Percentiles rank a stretch among this genome's conserved stretches.
These are phyloP conservation scores for Knoxdaviesia capensis DNA, from an alignment of 2,329 filamentous ascomycete species.

Conservation along the genomic window DNA sequence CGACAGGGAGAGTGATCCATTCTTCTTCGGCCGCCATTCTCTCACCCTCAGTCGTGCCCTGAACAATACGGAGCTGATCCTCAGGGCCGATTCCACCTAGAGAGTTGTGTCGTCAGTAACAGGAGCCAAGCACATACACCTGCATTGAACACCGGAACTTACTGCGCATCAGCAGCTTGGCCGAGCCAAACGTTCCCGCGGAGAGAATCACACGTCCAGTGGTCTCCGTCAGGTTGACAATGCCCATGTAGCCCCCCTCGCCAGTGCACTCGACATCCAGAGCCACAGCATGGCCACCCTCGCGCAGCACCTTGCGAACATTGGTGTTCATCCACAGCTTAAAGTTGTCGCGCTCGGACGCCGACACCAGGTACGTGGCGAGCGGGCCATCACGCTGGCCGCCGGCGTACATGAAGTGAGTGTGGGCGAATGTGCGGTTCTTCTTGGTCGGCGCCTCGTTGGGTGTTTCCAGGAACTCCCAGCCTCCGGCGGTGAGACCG, in stretches of 20 bases:
- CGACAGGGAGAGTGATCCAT: slow-evolving; percentile 39
- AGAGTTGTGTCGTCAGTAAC: slow-evolving; percentile 8
- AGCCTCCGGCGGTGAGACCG: slow-evolving; percentile 39
- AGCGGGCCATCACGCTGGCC: slow-evolving; percentile 51
- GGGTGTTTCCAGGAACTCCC: slow-evolving; percentile 35
- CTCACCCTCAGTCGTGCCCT: slow-evolving; percentile 25
- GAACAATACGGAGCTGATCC: slow-evolving; percentile 34
- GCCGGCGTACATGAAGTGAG: slow-evolving; percentile 45
- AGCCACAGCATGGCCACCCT: slow-evolving; percentile 40
- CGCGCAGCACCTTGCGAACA: slow-evolving; percentile 46
- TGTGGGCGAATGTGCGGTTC: slow-evolving; percentile 42
- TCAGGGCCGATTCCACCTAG: slow-evolving; percentile 38
- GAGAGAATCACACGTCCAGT: slow-evolving; percentile 48
- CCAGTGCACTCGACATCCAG: slow-evolving; percentile 41
- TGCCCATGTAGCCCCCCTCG: slow-evolving; percentile 32
- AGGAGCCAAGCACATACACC: slow-evolving; percentile 6
- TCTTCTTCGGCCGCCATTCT: slow-evolving; percentile 26
- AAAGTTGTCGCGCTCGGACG: slow-evolving; percentile 41
- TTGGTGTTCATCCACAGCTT: slow-evolving; percentile 44
- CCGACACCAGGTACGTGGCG: slow-evolving; percentile 48
- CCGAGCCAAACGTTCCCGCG: slow-evolving; percentile 48
- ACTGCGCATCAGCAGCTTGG: slow-evolving; percentile 47
- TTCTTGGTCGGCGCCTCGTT: slow-evolving; percentile 41
- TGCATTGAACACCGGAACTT: too few relatives aligned
- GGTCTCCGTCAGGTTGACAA: slow-evolving; percentile 34